Evolutionary conservation across 1,139 yeast genomes (phyloP).

Genomic region (Saccharomyces pastorianus): DNA sequence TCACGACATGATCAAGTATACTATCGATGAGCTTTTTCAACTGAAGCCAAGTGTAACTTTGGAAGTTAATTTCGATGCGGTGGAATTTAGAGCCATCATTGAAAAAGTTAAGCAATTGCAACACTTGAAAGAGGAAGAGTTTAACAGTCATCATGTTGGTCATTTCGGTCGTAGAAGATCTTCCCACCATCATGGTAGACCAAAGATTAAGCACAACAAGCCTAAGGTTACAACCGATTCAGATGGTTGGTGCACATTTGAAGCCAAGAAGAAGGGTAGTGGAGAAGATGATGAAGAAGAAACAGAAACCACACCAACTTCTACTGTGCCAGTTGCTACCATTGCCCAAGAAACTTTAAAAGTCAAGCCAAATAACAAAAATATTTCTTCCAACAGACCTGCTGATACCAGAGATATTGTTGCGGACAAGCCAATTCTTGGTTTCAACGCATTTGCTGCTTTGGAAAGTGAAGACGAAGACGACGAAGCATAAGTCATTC

Average conservation of each 20-base stretch:
- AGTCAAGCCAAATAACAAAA: constrained; percentile 64
- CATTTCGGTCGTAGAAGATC: constrained; percentile 55
- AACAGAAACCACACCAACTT: constrained; percentile 35
- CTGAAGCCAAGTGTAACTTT: constrained; percentile 49
- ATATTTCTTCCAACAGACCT: constrained; percentile 65
- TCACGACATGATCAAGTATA: constrained; percentile 47
- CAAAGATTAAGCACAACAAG: constrained; percentile 51
- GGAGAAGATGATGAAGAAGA: constrained; percentile 40
- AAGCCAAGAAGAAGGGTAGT: constrained; percentile 38
- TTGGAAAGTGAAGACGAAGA: constrained; percentile 53
- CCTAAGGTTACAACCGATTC: constrained; percentile 50
- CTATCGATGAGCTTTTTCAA: constrained; percentile 60
- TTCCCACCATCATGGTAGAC: constrained; percentile 42
- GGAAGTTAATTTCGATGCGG: constrained; percentile 51
- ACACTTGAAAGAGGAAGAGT: constrained; percentile 32
- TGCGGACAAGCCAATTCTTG: constrained; percentile 55
- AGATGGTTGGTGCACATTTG: constrained; percentile 75
- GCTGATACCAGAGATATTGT: constrained; percentile 63
- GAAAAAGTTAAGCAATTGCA: constrained; percentile 50
- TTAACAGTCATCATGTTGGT: constrained; percentile 10
- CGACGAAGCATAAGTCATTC: constrained; percentile 9
- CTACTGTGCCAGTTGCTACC: constrained; percentile 23
- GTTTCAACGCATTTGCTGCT: constrained; percentile 75
- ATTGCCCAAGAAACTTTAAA: constrained; percentile 35
- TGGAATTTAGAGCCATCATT: constrained; percentile 56